Base-by-base conservation (phyloP, 257 asterid species). In the Buddleja alternifolia region DNA sequence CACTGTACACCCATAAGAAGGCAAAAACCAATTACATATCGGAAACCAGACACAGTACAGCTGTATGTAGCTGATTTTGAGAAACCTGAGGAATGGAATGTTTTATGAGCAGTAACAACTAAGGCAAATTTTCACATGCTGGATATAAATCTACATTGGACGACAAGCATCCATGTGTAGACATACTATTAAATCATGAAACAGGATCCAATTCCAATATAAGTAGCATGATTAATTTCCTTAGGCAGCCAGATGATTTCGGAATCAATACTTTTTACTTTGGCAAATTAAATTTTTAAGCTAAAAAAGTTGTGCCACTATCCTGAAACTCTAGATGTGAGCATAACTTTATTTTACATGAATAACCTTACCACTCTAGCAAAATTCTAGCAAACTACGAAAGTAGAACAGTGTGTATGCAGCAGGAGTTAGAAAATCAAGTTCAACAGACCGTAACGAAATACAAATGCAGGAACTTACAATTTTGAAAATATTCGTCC, bases 401-500 rank as follows among this genome's bases (percentile, higher is more conserved):
- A 19, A 16, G 7, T 34, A 2, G 3, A 8, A 25, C 10, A 20
- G 17, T 42, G 23, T 14, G 23, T 10, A 32, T 58, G 46, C 9
- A 32, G 2, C 10, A 14, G n/a, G 10, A 10, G 5, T 6, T 23
- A 37, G 5, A 15, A 16, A 40, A 39, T 36, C 15, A 36, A 56
- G 0, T 16, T 39, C 34, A 29, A 29, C 34, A 51, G 50, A 17
- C 48, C 29, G 57, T 7, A 71, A 48, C 50, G 23, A 40, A 36
- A 51, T 14, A 32, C 3, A 58, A 69, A 69, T 29, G 64, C 73
- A 47, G 44, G 14, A 52, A 67, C 99, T 78, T 85, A 94, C 99
- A 64, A 94, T 81, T 76, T 82, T 91, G 81, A 94, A 94, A 62
- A 94, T 93, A 86, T 94, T 94, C 63, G 99, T 91, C 99, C 97